Percentiles rank a stretch among this genome's conserved stretches.
Conservation (phyloP, 345 rosid species). For the Dovyalis caffra region DNA sequence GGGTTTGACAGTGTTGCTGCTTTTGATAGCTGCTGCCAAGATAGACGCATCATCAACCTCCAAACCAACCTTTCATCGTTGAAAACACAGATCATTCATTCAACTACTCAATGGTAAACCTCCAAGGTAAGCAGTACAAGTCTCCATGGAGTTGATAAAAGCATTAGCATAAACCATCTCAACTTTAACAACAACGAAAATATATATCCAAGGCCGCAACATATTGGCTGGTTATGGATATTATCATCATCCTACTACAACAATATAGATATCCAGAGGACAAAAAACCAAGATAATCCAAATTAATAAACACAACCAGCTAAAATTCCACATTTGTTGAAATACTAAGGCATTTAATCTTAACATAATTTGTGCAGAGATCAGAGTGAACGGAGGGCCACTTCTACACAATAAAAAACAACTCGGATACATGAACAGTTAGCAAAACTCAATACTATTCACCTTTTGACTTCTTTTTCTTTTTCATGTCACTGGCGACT, state of each 20-base stretch:
- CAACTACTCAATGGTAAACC: background rate
- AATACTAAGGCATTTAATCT: background rate
- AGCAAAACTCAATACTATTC: conserved; percentile 30
- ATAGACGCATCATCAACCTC: background rate
- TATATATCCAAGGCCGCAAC: background rate
- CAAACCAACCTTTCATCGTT: background rate
- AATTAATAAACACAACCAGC: background rate
- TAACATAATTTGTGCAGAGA: background rate
- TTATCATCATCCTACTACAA: background rate
- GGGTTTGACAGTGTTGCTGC: background rate
- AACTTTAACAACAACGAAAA: too few relatives aligned
- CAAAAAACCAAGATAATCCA: background rate
- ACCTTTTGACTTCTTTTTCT: conserved; percentile 26
- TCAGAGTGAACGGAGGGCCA: background rate
- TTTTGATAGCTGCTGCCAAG: background rate
- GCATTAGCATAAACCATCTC: background rate
- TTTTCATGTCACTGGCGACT: conserved; percentile 4
- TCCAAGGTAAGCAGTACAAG: too few relatives aligned
- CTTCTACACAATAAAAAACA: conserved; percentile 4
- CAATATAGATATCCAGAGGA: background rate
- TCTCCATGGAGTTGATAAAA: background rate
- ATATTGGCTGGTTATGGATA: background rate
- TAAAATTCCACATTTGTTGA: background rate
- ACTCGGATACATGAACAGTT: background rate
- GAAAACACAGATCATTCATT: background rate